Evolutionary conservation across 2,329 filamentous ascomycete genomes (phyloP).

Genomic region (Cytospora mali): DNA sequence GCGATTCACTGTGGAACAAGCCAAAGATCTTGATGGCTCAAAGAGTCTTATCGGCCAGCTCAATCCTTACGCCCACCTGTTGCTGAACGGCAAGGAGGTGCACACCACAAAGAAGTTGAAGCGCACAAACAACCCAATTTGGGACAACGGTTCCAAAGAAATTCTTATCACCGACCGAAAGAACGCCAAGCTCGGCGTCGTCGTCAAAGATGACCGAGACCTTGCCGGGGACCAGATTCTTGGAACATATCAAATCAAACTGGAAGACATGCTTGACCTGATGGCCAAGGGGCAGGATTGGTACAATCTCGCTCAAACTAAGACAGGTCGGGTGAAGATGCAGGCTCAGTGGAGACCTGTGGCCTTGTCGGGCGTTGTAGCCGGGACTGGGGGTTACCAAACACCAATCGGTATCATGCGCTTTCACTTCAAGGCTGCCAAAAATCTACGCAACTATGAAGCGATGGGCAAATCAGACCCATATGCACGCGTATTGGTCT

Average conservation of each 20-base stretch:
- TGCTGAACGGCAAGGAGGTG: slow-evolving; percentile 90
- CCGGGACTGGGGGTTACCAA: slow-evolving; percentile 83
- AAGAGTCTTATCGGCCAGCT: slow-evolving; percentile 91
- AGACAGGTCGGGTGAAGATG: slow-evolving; percentile 86
- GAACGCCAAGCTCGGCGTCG: slow-evolving; percentile 84
- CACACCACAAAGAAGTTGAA: slow-evolving; percentile 91
- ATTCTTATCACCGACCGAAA: slow-evolving; percentile 93
- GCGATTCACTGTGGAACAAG: slow-evolving; percentile 90
- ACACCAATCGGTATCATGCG: slow-evolving; percentile 95
- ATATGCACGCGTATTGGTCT: slow-evolving; percentile 85
- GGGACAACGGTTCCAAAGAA: slow-evolving; percentile 90
- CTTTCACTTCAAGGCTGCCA: slow-evolving; percentile 84
- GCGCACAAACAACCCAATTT: slow-evolving; percentile 96
- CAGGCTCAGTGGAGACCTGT: slow-evolving; percentile 95
- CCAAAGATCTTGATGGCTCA: slow-evolving; percentile 89
- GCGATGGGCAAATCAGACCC: slow-evolving; percentile 96
- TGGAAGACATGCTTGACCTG: slow-evolving; percentile 89
- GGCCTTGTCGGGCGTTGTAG: slow-evolving; percentile 74
- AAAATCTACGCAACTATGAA: slow-evolving; percentile 86
- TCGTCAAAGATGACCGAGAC: slow-evolving; percentile 94
- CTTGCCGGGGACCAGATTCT: slow-evolving; percentile 79
- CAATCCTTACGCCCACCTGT: slow-evolving; percentile 85
- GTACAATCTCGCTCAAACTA: slow-evolving; percentile 84
- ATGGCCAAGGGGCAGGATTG: slow-evolving; percentile 94
- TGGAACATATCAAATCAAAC: slow-evolving; percentile 91